Evolutionary conservation across 371 early-diverging fungal genomes (phyloP), one percentile per base, ranked within the genome.

Genomic region (Mortierella polycephala): DNA sequence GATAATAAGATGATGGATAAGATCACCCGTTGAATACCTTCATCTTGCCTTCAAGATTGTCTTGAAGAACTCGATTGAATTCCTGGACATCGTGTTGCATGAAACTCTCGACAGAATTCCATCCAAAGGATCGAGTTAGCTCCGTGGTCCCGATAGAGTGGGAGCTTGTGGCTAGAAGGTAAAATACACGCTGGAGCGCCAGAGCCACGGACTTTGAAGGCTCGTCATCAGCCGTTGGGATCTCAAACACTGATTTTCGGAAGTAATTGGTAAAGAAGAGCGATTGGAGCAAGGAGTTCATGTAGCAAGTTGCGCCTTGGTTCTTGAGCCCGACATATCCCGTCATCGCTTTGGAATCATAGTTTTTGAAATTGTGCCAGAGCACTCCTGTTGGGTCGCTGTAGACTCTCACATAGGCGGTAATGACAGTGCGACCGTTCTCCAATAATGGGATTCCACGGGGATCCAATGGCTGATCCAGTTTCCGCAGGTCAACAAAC

Each of bases 261-360:
- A 99, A 99, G 81, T 91, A 90, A 69, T 94, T 96, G 30, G 99
- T 99, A 72, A 96, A 96, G 83, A 94, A 99, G n/a, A 99, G 89
- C 5, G 98, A 96, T 83, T 99, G 99, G 40, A 99, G 89, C 16
- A 99, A 87, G 50, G 99, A 97, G 87, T 99, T 99, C 95, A 99
- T 96, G 83, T 99, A 99, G 86, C 99, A 99, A 0, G 99, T 99
- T 1, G 99, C 99, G 11, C 99, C 99, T 82, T 99, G 98, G 83
- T 99, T 99, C 63, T 92, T 91, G 64, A 99, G 83, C 0, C 99
- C 99, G 23, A 98, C 95, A 81, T 88, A 95, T 11, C 99, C 98
- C 11, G 98, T 97, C 79, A 90, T 88, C 59, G 90, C 88, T 77
- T 94, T 94, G 37, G 98, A 95, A 77, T 96, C 95, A 74, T 92